Evolutionary conservation across 257 asterid genomes (phyloP).

Genomic region (Capsicum rhomboideum): DNA sequence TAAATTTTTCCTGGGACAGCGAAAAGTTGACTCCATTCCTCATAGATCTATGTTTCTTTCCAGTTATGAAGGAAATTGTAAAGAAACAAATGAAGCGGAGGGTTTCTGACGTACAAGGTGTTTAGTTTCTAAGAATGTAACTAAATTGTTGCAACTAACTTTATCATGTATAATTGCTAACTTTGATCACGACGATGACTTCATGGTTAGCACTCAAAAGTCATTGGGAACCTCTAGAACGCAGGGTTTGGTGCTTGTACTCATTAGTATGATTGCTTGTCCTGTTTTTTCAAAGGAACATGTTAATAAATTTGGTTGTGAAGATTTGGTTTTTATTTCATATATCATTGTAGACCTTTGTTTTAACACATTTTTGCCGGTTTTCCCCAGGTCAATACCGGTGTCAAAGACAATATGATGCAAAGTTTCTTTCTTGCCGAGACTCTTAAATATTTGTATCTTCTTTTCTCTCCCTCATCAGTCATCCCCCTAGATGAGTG

Average conservation of each 20-base stretch:
- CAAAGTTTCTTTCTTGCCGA: slow-evolving; percentile 98
- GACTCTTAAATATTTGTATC: slow-evolving; percentile 94
- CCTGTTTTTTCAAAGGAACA: neutral
- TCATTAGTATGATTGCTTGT: neutral
- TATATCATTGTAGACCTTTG: neutral
- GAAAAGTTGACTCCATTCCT: neutral
- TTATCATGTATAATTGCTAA: neutral
- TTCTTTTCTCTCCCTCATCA: slow-evolving; percentile 90
- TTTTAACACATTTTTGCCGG: neutral
- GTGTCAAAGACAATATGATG: slow-evolving; percentile 98
- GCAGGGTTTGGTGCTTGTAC: neutral
- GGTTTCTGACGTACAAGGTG: neutral
- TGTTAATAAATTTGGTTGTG: neutral
- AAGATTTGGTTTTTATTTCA: neutral
- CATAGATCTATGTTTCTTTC: neutral
- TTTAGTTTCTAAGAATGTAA: neutral
- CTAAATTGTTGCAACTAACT: neutral
- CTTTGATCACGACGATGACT: neutral
- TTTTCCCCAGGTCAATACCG: slow-evolving; percentile 74
- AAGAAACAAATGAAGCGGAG: neutral
- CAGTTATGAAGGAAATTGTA: neutral
- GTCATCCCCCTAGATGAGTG: slow-evolving; percentile 92
- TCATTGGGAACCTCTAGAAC: neutral
- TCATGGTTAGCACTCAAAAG: neutral
- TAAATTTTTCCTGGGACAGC: neutral